phyloP scores from a whole-genome alignment of 2,329 filamentous ascomycete genomes.

The Hymenoscyphus salicellus region DNA sequence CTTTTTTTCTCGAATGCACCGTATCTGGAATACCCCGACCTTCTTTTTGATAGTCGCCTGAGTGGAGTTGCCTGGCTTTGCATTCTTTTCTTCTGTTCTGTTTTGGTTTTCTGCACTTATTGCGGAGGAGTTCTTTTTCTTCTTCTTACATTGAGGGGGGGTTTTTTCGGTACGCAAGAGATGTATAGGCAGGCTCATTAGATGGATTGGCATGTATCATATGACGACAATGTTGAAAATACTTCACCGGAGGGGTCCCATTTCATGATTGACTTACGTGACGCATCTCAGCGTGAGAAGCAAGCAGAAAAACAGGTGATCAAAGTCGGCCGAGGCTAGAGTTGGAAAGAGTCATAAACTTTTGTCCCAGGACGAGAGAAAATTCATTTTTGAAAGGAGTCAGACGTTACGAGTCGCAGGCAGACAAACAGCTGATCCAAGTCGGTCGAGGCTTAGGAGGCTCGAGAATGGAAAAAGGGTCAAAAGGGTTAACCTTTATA shows the following conservation, averaged over 20 bases:
- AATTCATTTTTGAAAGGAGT: too few species aligned
- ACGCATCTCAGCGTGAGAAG: neutral
- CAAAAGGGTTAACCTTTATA: neutral
- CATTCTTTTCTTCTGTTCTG: neutral
- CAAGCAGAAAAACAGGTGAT: too few species aligned
- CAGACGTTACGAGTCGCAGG: too few species aligned
- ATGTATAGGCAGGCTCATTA: slow-evolving; percentile 1
- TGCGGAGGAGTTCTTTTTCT: neutral
- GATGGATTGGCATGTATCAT: slow-evolving; percentile 10
- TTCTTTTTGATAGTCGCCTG: slow-evolving; percentile 3
- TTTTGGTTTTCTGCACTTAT: neutral
- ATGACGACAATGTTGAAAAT: slow-evolving; percentile 10
- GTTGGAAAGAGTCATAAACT: too few species aligned
- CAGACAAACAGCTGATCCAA: neutral
- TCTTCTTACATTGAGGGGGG: too few species aligned
- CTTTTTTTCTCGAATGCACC: slow-evolving; percentile 1
- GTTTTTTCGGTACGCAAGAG: neutral
- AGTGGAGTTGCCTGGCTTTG: neutral
- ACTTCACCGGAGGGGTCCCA: neutral
- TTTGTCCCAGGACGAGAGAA: too few species aligned
- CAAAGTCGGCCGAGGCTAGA: too few species aligned
- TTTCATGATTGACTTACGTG: neutral
- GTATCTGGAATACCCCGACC: slow-evolving; percentile 14
- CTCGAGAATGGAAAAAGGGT: neutral
- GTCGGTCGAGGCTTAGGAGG: too few species aligned